A percentile compares a stretch with the other conserved stretches of the same genome.
Evolutionary conservation across 2,329 filamentous ascomycete species (phyloP).

Genomic region (Chaetomiaceae sp.): DNA sequence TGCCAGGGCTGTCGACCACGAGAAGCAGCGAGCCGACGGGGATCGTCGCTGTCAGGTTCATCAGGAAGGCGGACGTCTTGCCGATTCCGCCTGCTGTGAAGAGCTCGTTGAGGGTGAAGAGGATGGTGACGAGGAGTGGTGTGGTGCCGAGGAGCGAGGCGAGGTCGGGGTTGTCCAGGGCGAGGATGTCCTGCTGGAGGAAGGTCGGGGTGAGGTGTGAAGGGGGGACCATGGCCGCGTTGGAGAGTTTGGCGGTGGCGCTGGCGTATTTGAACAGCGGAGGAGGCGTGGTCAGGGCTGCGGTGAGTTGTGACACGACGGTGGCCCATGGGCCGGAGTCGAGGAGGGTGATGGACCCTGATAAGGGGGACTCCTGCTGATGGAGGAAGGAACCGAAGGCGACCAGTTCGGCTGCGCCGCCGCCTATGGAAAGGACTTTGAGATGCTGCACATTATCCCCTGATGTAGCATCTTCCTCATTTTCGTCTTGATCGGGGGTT

Average conservation of each 20-base stretch:
- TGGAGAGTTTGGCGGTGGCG: constrained; percentile 40
- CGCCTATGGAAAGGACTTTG: constrained; percentile 47
- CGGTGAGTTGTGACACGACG: constrained; percentile 56
- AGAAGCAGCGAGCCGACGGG: constrained; percentile 63
- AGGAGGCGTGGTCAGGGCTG: constrained; percentile 49
- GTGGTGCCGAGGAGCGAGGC: constrained; percentile 27
- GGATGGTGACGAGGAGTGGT: constrained; percentile 65
- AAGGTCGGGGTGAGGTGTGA: constrained; percentile 39
- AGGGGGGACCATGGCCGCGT: constrained; percentile 39
- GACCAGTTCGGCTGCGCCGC: constrained; percentile 58
- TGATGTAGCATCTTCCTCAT: background rate
- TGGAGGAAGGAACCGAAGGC: constrained; percentile 45
- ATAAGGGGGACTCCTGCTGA: constrained; percentile 13
- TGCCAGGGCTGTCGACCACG: constrained; percentile 88
- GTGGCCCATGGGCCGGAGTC: constrained; percentile 76
- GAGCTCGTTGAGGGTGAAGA: constrained; percentile 95
- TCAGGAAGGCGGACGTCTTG: constrained; percentile 71
- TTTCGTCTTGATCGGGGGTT: background rate
- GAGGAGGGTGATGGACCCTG: constrained; percentile 56
- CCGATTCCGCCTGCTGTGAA: constrained; percentile 71
- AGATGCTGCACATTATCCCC: constrained; percentile 23
- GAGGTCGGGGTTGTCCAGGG: constrained; percentile 35
- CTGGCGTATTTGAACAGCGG: constrained; percentile 50
- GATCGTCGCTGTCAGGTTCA: constrained; percentile 58
- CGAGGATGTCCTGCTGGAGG: constrained; percentile 45